Evolutionary conservation across 2,329 filamentous ascomycete genomes (phyloP).

Genomic region (Aspergillus uvarum): DNA sequence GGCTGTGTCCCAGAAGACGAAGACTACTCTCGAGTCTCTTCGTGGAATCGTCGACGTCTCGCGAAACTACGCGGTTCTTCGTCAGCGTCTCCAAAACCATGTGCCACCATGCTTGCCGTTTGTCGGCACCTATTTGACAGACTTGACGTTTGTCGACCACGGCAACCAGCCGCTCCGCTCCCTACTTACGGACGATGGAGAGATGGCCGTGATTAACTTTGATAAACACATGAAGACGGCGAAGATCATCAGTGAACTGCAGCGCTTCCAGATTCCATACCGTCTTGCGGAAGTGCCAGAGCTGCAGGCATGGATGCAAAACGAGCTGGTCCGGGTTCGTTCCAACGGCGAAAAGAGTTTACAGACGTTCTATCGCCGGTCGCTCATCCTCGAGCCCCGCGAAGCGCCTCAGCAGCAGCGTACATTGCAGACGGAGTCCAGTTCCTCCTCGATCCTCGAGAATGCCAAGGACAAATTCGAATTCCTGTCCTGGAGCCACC

Average conservation of each 20-base stretch:
- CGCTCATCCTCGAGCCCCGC: conserved; percentile 73
- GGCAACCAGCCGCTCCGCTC: conserved; percentile 85
- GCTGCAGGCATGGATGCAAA: conserved; percentile 88
- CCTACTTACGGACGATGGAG: conserved; percentile 63
- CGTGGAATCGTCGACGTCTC: conserved; percentile 84
- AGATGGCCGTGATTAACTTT: conserved; percentile 87
- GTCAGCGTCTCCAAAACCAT: conserved; percentile 78
- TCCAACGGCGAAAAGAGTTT: conserved; percentile 61
- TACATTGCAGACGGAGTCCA: conserved; percentile 28
- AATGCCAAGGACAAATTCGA: conserved; percentile 53
- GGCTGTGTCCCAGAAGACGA: conserved; percentile 76
- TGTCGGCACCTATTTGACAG: conserved; percentile 92
- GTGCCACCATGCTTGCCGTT: conserved; percentile 93
- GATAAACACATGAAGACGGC: conserved; percentile 95
- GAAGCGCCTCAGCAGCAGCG: conserved; percentile 30
- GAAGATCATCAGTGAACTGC: conserved; percentile 91
- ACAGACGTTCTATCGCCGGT: conserved; percentile 75
- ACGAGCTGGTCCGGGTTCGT: conserved; percentile 75
- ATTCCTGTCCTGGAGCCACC: conserved; percentile 53
- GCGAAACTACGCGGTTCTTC: conserved; percentile 85
- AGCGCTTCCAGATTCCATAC: conserved; percentile 94
- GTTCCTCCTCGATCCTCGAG: conserved; percentile 37
- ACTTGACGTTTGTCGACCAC: conserved; percentile 92
- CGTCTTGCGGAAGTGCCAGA: conserved; percentile 78
- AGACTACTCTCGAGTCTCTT: conserved; percentile 72